phyloP scores from a whole-genome alignment of 306 rosid species.

The Dalbergia oliveri region DNA sequence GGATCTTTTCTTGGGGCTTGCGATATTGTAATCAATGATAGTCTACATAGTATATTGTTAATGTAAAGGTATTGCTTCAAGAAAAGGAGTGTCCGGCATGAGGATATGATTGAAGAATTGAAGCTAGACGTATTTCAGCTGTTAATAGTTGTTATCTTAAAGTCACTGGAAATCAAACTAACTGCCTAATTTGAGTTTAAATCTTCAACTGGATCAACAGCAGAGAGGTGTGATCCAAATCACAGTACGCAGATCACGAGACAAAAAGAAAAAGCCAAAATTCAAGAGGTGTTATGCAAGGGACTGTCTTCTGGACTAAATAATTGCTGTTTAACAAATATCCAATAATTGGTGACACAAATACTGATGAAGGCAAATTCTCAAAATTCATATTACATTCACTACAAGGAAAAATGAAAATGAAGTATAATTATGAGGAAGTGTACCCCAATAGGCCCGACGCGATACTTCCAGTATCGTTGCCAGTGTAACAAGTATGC shows the following conservation, averaged over 20 bases:
- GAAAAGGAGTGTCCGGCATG: background rate
- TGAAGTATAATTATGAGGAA: slow-evolving; percentile 38
- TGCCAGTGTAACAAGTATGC: slow-evolving; percentile 44
- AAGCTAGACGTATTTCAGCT: background rate
- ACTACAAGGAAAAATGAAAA: slow-evolving; percentile 37
- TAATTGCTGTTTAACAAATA: slow-evolving; percentile 44
- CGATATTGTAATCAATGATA: no score
- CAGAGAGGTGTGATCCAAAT: no score
- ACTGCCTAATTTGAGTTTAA: no score
- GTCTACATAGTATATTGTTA: no score
- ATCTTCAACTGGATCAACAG: no score
- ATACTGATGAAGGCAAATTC: slow-evolving; percentile 42
- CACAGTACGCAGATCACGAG: background rate
- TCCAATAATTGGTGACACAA: slow-evolving; percentile 29
- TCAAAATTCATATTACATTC: slow-evolving; percentile 57
- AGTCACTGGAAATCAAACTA: no score
- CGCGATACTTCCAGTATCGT: slow-evolving; percentile 28
- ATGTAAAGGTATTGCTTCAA: background rate
- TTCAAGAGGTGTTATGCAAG: background rate
- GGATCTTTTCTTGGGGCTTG: background rate
- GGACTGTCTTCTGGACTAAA: slow-evolving; percentile 18
- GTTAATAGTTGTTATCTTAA: background rate
- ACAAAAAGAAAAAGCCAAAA: background rate
- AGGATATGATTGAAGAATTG: background rate
- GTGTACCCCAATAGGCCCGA: slow-evolving; percentile 23